Evolutionary conservation across 371 early-diverging fungal genomes (phyloP).

Genomic region (Polyrhizophydium stewartii): DNA sequence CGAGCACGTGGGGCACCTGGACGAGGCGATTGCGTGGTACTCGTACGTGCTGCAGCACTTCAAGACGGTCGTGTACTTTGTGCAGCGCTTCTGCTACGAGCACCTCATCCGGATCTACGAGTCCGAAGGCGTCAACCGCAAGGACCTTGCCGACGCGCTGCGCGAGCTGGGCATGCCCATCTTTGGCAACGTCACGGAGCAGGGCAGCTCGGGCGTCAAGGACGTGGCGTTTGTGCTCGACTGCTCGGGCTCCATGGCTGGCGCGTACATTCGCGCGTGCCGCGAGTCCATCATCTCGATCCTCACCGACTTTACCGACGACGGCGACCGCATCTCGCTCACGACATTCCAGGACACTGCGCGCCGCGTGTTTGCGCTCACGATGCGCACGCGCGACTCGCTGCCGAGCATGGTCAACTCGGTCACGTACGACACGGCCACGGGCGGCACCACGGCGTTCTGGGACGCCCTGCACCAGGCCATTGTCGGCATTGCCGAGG

Average conservation of each 20-base stretch:
- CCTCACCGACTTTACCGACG: constrained; percentile 10
- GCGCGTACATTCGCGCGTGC: constrained; percentile 23
- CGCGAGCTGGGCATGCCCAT: constrained; percentile 12
- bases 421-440: constrained; percentile 6
- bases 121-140: constrained; percentile 10
- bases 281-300: constrained; percentile 19
- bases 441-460: constrained; percentile 22
- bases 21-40: constrained; percentile 27
- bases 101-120: constrained; percentile 15
- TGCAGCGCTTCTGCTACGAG: constrained; percentile 11
- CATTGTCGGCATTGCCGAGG: background rate
- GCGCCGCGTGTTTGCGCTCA: constrained; percentile 9
- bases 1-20: constrained; percentile 7
- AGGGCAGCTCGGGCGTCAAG: background rate
- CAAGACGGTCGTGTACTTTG: constrained; percentile 11
- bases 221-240: constrained; percentile 14
- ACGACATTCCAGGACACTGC: constrained; percentile 11
- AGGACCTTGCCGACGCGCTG: constrained; percentile 16
- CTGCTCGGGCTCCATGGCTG: constrained; percentile 26
- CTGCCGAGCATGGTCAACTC: constrained; percentile 4
- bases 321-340: constrained; percentile 15
- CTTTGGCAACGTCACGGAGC: constrained; percentile 3
- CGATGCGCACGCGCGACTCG: background rate
- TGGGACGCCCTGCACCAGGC: constrained; percentile 15
- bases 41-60: constrained; percentile 22